Percentiles rank a stretch among this genome's conserved stretches.
phyloP scores from a whole-genome alignment of 1,284 basidiomycete genomes.

The Gomphus sp. region DNA sequence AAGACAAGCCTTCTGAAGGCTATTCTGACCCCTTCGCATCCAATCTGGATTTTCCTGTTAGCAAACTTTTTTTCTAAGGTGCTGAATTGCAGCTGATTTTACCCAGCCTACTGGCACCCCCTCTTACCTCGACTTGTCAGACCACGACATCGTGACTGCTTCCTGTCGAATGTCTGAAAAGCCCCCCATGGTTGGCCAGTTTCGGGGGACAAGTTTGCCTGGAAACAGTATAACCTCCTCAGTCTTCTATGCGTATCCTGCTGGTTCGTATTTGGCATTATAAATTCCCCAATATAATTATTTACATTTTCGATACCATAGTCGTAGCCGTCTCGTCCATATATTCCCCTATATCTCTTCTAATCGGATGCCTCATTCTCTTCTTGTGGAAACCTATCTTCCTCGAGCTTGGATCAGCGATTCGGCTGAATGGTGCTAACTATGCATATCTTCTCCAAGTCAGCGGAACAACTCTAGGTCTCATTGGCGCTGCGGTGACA shows the following conservation, averaged over 20 bases:
- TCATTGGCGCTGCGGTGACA: constrained; percentile 51
- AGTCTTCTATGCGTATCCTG: constrained; percentile 63
- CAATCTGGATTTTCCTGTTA: constrained; percentile 51
- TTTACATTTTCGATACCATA: constrained; percentile 1
- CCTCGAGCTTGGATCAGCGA: constrained; percentile 55
- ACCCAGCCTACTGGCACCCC: constrained; percentile 46
- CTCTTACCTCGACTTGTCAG: constrained; percentile 31
- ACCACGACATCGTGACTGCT: constrained; percentile 21
- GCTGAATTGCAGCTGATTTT: background rate
- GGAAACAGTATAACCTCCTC: constrained; percentile 6
- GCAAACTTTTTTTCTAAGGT: background rate
- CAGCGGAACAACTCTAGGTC: constrained; percentile 29
- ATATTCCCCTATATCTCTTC: constrained; percentile 52
- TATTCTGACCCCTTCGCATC: constrained; percentile 37
- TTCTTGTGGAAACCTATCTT: constrained; percentile 65
- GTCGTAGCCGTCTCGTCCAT: background rate
- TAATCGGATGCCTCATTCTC: constrained; percentile 47
- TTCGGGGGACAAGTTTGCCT: constrained; percentile 6
- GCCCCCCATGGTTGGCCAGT: constrained; percentile 22
- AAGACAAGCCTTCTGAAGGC: constrained; percentile 27
- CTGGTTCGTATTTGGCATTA: constrained; percentile 46
- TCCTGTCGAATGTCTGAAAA: constrained; percentile 23
- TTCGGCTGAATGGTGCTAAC: constrained; percentile 60
- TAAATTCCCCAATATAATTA: constrained; percentile 20
- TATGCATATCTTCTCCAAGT: constrained; percentile 44